Evolutionary conservation across 2,329 filamentous ascomycete species (phyloP).

Genomic region (Chaetothyriales sp.): DNA sequence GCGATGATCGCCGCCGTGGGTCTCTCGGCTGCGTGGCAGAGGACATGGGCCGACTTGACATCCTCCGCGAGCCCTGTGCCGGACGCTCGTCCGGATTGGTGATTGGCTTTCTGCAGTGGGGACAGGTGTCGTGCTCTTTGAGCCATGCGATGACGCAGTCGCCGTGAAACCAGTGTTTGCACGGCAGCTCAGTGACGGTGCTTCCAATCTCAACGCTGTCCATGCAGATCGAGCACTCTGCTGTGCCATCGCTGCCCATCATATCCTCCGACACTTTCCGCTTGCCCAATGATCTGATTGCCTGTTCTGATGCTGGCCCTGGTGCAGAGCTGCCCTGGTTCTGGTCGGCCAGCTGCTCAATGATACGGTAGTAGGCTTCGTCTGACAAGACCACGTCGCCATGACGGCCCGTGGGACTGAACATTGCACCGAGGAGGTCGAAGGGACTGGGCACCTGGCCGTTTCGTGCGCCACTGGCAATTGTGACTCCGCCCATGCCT

Average conservation of each 20-base stretch:
- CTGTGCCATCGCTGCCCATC: slow-evolving; percentile 52
- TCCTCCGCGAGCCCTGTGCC: neutral
- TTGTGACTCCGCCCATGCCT: slow-evolving; percentile 1
- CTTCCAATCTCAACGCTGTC: slow-evolving; percentile 62
- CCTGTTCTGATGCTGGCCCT: slow-evolving; percentile 62
- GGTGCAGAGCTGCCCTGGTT: slow-evolving; percentile 58
- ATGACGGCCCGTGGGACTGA: slow-evolving; percentile 31
- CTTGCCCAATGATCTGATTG: slow-evolving; percentile 60
- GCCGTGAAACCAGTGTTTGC: slow-evolving; percentile 87
- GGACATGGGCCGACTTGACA: no score
- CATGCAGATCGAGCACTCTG: slow-evolving; percentile 91
- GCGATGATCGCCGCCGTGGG: no score
- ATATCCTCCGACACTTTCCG: slow-evolving; percentile 57
- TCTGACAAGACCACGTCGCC: slow-evolving; percentile 85
- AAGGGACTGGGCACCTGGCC: slow-evolving; percentile 25
- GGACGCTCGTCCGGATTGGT: slow-evolving; percentile 11
- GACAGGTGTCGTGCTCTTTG: slow-evolving; percentile 82
- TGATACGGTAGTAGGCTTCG: slow-evolving; percentile 77
- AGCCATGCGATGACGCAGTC: slow-evolving; percentile 74
- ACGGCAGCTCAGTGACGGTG: slow-evolving; percentile 65
- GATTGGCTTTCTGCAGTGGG: slow-evolving; percentile 38
- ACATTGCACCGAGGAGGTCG: slow-evolving; percentile 30
- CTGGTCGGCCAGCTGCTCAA: slow-evolving; percentile 77
- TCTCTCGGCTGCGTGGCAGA: neutral
- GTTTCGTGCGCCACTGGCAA: neutral